These are phyloP conservation scores for Talaromyces sp. DNA, from an alignment of 2,329 filamentous ascomycete species.

Conservation along the genomic window DNA sequence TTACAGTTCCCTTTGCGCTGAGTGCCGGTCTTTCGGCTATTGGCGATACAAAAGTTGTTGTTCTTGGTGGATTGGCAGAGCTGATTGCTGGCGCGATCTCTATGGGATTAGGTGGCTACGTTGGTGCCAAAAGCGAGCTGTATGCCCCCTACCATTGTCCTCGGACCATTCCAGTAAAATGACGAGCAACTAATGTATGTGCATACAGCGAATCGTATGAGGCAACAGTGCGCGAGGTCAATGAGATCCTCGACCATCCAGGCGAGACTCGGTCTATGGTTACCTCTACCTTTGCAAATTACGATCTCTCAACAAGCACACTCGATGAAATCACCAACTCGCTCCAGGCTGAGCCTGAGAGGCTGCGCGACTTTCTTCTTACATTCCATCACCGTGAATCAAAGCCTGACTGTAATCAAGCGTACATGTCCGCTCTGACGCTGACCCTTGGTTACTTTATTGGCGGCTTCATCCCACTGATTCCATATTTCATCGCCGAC, in stretches of 20 bases:
- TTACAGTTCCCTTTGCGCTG: constrained; percentile 72
- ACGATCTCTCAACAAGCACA: constrained; percentile 39
- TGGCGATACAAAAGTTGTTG: constrained; percentile 59
- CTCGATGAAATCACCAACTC: constrained; percentile 38
- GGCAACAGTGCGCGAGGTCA: constrained; percentile 46
- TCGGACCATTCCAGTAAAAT: neutral
- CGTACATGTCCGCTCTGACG: constrained; percentile 47
- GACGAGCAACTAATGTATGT: constrained; percentile 6
- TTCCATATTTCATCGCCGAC: constrained; percentile 48
- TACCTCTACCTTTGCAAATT: constrained; percentile 42
- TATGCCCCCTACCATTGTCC: constrained; percentile 31
- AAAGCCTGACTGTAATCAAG: constrained; percentile 48
- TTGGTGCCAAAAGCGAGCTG: constrained; percentile 55
- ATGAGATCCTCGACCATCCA: constrained; percentile 39
- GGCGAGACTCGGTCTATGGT: constrained; percentile 41
- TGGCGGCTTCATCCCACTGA: constrained; percentile 44
- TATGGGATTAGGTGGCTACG: constrained; percentile 70
- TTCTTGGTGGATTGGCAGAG: constrained; percentile 68
- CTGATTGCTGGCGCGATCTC: constrained; percentile 68
- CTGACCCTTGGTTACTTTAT: constrained; percentile 36
- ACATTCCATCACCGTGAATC: constrained; percentile 49
- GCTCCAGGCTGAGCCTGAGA: constrained; percentile 39
- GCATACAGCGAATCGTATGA: constrained; percentile 45
- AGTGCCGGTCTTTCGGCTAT: constrained; percentile 63
- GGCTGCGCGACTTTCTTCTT: constrained; percentile 49